Base-by-base conservation (phyloP, 169 alveolate species). In the Cryptosporidium baileyi region DNA sequence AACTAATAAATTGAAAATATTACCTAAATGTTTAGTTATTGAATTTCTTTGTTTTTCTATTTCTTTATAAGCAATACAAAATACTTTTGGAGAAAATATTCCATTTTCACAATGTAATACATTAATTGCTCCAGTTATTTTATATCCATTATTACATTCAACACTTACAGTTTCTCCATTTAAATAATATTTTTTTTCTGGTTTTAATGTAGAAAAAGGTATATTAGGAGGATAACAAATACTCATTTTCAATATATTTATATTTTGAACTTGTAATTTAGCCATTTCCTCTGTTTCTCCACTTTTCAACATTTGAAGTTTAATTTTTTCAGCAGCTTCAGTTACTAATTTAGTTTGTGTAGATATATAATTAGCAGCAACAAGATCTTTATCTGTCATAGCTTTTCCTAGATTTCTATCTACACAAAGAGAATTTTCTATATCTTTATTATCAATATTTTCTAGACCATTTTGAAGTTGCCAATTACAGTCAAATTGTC, bases 401-500 rank as follows among this genome's bases (percentile, higher is more conserved):
- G 32, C n/a, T 36, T 67, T 74, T 19, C 85, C 85, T 15, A 74
- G 54, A 54, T 74, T 74, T 34, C 41, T 74, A 24, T 74, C 85
- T 11, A 74, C 85, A 54, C 85, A 74, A 7, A 74, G 30, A 24
- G 85, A 74, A 22, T 51, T 74, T 57, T 74, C 85, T 7, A 38
- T 15, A 54, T 74, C 38, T n/a, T 57, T 59, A 54, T 74, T 60
- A 24, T 17, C 52, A 17, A 3, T 30, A 41, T 63, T 45, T 19
- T 74, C 67, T 54, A 74, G 38, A 22, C 85, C 85, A 32, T 57
- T 74, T 74, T 74, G 85, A 11, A 54, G 26, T 57, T 74, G 85
- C 85, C 85, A 74, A 40, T 74, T 36, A 57, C 85, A 74, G 28
- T 74, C 85, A 54, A 74, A 74, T 57, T 54, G 44, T 57, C 85